Evolutionary conservation across 768 basidiomycete species (phyloP), one percentile per base, ranked within the genome.

Genomic region (Lyophyllum atratum): DNA sequence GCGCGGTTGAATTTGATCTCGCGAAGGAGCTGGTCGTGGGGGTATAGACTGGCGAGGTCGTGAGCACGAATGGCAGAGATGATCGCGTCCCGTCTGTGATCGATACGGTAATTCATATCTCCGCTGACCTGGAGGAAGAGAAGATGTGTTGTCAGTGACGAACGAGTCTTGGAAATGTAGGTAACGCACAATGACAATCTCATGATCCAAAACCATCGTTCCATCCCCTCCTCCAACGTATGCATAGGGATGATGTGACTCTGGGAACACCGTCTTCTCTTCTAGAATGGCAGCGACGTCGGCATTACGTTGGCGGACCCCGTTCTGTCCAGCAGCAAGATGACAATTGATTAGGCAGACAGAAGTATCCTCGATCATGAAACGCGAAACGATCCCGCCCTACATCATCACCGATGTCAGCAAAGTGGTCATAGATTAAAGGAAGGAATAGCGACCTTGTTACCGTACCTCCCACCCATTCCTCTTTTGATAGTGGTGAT

Each of bases 41-140:
- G 65, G 22, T 88, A 70, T 8, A 99, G 83, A 31, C 73, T 74
- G 2, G 80, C 73, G 19, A 86, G 73, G 47, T 96, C 89, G 31
- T 84, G 83, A 0, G 85, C 74, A n/a, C 85, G 77, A 50, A 95
- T 79, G 28, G 86, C 82, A 0, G 86, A 74, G 46, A 93, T 73
- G 62, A 95, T 92, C 31, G 84, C 79, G 22, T 98, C 95, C 24
- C 96, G 82, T 1, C 94, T 86, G 65, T 91, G 87, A 71, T 98
- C 95, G 62, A 98, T 95, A 43, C 96, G 93, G 68, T 98, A 99
- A 73, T 99, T 99, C 75, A 99, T 81, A 71, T 98, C 96, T 0
- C 96, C 96, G 58, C 89, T 93, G 47, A 95, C 72, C 92, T 93
- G 55, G 39, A 9, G 43, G 1, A 22, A 19, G 26, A 25, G 14